Conservation (phyloP, 1,139 yeast species). For the Debaryomyces psychrophilus region DNA sequence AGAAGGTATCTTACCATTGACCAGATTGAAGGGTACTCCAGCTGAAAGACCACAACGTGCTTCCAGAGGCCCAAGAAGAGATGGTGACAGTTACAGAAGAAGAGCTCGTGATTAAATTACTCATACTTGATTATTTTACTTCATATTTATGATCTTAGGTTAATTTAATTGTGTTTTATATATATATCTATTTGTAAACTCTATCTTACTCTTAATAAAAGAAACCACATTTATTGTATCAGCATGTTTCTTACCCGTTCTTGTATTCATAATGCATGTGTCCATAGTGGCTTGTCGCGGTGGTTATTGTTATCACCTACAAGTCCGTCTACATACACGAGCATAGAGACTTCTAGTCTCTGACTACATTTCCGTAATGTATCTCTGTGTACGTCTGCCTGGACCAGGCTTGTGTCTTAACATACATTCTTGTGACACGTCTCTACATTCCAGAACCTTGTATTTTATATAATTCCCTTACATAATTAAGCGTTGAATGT, state of each 20-base stretch:
- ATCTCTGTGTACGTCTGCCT: neutral
- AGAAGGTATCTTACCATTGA: slow-evolving; percentile 97
- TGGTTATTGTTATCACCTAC: too few species aligned
- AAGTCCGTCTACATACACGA: neutral
- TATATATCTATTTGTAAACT: slow-evolving; percentile 17
- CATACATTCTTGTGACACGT: neutral
- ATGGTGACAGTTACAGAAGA: slow-evolving; percentile 48
- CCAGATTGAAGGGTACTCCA: slow-evolving; percentile 94
- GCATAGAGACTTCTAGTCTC: neutral
- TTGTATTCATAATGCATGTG: neutral
- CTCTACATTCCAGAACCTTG: neutral
- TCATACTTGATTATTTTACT: slow-evolving; percentile 10
- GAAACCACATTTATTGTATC: slow-evolving; percentile 8
- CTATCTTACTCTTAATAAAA: slow-evolving; percentile 11
- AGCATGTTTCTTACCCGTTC: neutral
- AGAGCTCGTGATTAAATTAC: slow-evolving; percentile 49
- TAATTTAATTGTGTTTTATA: slow-evolving; percentile 18
- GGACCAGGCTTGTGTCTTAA: neutral
- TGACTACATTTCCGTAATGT: neutral
- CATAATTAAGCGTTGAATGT: neutral
- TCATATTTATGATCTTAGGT: slow-evolving; percentile 17
- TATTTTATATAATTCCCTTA: neutral
- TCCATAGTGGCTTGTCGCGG: neutral
- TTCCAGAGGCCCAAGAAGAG: slow-evolving; percentile 42
- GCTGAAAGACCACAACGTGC: slow-evolving; percentile 72